These are phyloP conservation scores for Rhizoclosmatium globosum DNA, from an alignment of 192 early-diverging fungal species.

Conservation along the genomic window DNA sequence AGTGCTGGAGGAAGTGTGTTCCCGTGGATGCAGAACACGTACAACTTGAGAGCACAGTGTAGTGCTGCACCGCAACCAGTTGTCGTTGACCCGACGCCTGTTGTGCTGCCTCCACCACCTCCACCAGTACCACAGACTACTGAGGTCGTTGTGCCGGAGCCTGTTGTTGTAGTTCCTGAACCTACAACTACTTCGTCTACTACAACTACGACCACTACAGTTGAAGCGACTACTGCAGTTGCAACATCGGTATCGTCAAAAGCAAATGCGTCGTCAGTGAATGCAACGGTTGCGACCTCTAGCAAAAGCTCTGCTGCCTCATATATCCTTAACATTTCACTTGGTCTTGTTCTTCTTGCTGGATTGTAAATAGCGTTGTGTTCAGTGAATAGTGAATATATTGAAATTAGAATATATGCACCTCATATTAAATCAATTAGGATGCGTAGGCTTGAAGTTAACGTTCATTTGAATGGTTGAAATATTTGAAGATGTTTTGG, in stretches of 20 bases:
- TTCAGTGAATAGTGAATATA: neutral
- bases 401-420: neutral
- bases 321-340: neutral
- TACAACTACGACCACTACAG: neutral
- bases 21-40: slow-evolving; percentile 26
- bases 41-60: slow-evolving; percentile 17
- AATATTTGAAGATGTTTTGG: no score
- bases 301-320: neutral
- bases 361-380: neutral
- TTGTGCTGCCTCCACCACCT: neutral
- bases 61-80: neutral
- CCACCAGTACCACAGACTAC: neutral
- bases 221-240: neutral
- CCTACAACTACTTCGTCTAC: neutral
- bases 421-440: no score
- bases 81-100: neutral
- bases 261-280: neutral
- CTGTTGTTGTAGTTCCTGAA: neutral
- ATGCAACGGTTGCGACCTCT: neutral
- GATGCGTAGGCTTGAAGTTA: no score
- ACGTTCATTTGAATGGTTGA: no score
- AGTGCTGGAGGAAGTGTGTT: slow-evolving; percentile 13
- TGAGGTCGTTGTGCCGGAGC: no score
- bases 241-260: neutral
- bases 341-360: neutral